phyloP scores from a whole-genome alignment of 2,329 filamentous ascomycete species.

The Stylonectria norvegica region DNA sequence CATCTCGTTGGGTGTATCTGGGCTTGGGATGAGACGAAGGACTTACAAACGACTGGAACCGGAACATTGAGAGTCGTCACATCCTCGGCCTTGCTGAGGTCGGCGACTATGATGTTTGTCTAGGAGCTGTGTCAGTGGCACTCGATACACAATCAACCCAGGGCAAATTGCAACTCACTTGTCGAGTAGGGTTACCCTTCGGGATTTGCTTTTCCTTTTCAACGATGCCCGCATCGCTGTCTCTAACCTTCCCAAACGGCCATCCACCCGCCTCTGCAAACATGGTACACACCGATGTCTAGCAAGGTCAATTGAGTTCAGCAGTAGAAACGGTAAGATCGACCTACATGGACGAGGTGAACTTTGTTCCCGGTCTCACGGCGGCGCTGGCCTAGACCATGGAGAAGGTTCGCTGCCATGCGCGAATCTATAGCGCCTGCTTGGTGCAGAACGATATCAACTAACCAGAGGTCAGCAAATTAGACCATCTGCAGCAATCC shows the following conservation, averaged over 20 bases:
- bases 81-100: conserved; percentile 25
- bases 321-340: too few species aligned
- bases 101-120: conserved; percentile 29
- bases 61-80: conserved; percentile 30
- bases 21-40: too few species aligned
- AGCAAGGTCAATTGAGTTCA: neutral
- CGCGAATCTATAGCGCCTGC: conserved; percentile 31
- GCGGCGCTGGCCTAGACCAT: conserved; percentile 31
- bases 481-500: too few species aligned
- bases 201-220: conserved; percentile 29
- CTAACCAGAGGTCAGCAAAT: conserved; percentile 24
- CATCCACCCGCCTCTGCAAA: conserved; percentile 31
- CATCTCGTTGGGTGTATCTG: too few species aligned
- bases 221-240: conserved; percentile 29
- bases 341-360: conserved; percentile 36
- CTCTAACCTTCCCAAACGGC: conserved; percentile 29
- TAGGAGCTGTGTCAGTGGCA: too few species aligned
- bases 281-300: conserved; percentile 29
- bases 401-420: conserved; percentile 29
- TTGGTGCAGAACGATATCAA: conserved; percentile 36
- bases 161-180: conserved; percentile 18
- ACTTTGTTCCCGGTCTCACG: conserved; percentile 23
- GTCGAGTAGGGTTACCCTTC: conserved; percentile 24
- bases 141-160: rapidly evolving
- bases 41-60: conserved; percentile 30